Conservation (phyloP, 1,284 basidiomycete genomes). For the Rhodotorula sp. region DNA sequence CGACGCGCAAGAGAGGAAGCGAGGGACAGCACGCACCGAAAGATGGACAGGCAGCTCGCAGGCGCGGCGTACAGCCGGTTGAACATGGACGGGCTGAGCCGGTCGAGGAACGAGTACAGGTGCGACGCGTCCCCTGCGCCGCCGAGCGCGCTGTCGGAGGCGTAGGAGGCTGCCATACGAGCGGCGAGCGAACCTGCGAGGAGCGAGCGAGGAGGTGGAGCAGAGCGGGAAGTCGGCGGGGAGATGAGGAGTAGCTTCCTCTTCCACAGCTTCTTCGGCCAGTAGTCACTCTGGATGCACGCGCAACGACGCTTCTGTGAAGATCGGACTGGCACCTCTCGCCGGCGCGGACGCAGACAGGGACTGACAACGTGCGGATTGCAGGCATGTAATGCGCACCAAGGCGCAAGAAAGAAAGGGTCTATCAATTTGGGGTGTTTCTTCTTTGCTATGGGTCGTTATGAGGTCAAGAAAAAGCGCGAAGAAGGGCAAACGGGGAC, state of each 20-base stretch:
- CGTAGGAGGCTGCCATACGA: neutral
- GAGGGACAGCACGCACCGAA: slow-evolving; percentile 62
- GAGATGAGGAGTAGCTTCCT: too few relatives aligned
- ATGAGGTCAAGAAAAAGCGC: neutral
- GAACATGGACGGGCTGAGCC: slow-evolving; percentile 79
- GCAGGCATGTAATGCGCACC: too few relatives aligned
- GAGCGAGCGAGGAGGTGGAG: neutral
- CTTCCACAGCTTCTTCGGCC: too few relatives aligned
- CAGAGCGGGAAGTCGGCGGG: neutral
- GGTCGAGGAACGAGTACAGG: slow-evolving; percentile 67
- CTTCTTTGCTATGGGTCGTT: too few relatives aligned
- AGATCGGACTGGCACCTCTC: too few relatives aligned
- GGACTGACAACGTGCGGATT: too few relatives aligned
- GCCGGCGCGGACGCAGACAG: too few relatives aligned
- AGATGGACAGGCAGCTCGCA: slow-evolving; percentile 90
- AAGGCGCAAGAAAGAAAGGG: too few relatives aligned
- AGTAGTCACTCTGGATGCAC: too few relatives aligned
- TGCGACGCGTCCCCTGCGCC: neutral
- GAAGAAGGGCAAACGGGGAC: neutral
- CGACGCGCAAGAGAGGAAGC: too few relatives aligned
- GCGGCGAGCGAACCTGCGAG: neutral
- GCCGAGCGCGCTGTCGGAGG: neutral
- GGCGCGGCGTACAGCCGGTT: slow-evolving; percentile 84
- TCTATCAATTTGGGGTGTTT: too few relatives aligned
- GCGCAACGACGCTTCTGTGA: too few relatives aligned